These are phyloP conservation scores for Litsea cubeba DNA, from an alignment of 164 flowering plant genomes.

Conservation along the genomic window DNA sequence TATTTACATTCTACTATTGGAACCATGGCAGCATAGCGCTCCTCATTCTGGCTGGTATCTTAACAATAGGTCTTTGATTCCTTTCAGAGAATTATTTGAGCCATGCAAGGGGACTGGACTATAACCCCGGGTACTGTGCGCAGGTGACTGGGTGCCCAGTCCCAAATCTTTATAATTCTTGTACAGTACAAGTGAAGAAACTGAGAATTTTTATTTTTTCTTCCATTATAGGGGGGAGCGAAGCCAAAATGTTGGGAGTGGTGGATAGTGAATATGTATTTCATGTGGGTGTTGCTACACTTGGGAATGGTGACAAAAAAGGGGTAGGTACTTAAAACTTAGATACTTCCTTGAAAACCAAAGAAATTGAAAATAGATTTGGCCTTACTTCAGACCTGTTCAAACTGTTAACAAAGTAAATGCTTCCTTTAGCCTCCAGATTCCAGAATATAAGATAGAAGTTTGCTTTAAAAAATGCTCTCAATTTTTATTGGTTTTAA, in stretches of 20 bases:
- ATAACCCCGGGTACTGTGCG: conserved; percentile 83
- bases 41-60: neutral
- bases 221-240: conserved; percentile 57
- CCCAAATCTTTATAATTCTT: neutral
- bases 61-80: neutral
- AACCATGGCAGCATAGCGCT: too few species aligned
- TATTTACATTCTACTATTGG: neutral
- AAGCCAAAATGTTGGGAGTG: conserved; percentile 65
- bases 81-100: conserved; percentile 76
- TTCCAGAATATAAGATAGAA: neutral
- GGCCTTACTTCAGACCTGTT: neutral
- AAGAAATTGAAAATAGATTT: neutral
- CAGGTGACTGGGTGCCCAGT: conserved; percentile 43
- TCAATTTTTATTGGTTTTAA: neutral
- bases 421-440: neutral
- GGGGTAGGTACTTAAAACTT: conserved; percentile 26
- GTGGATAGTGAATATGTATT: conserved; percentile 80
- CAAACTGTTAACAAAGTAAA: neutral
- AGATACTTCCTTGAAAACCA: neutral
- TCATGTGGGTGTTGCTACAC: conserved; percentile 73
- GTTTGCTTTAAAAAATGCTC: too few species aligned
- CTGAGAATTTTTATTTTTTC: neutral
- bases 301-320: conserved; percentile 40
- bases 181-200: neutral
- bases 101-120: conserved; percentile 94